Percentiles rank a stretch among this genome's conserved stretches.
Conservation (phyloP, 164 flowering plant species). For the Piper longum region DNA sequence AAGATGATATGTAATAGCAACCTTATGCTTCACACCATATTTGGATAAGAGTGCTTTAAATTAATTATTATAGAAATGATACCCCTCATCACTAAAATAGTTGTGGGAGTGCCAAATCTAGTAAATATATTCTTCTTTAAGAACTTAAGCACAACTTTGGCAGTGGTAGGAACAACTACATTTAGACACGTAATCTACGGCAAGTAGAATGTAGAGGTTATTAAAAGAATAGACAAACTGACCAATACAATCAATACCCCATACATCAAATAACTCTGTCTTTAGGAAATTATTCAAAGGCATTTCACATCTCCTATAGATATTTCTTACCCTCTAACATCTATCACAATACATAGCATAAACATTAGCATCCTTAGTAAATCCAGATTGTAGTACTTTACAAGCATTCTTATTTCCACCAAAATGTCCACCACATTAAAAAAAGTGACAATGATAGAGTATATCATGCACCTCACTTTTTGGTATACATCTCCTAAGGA, state of each 20-base stretch:
- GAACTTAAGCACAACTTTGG: background rate
- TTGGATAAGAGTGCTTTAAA: background rate
- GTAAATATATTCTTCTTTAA: background rate
- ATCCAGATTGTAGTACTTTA: too few relatives aligned
- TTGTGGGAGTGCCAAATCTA: background rate
- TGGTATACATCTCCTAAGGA: background rate
- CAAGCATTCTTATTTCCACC: background rate
- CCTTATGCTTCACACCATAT: too few relatives aligned
- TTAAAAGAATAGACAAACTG: background rate
- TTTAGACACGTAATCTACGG: background rate
- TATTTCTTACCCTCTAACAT: background rate
- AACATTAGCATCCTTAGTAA: background rate
- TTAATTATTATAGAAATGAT: too few relatives aligned
- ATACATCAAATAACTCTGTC: background rate
- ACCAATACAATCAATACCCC: background rate
- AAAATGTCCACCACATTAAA: background rate
- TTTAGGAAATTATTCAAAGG: background rate
- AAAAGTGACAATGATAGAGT: background rate
- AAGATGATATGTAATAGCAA: too few relatives aligned
- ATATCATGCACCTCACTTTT: background rate
- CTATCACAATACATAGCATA: background rate
- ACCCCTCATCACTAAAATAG: background rate
- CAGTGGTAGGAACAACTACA: background rate
- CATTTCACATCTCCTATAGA: background rate
- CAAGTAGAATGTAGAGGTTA: background rate